Evolutionary conservation across 2,329 filamentous ascomycete species (phyloP).

Genomic region (Botrytis fragariae): DNA sequence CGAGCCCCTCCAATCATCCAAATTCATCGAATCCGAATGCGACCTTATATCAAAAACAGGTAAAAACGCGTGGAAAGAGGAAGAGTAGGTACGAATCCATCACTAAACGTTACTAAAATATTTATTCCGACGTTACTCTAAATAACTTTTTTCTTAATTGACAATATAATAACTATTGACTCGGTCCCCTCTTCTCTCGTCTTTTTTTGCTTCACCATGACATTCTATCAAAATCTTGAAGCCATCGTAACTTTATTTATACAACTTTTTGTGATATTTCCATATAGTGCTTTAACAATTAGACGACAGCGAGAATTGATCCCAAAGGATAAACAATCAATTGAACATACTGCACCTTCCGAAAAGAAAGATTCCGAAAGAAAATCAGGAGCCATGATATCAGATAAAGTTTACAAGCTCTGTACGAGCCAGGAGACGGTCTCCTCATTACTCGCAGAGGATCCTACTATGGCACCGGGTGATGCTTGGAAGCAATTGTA

Average conservation of each 20-base stretch:
- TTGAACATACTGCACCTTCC: background rate
- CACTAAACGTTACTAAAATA: background rate
- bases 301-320: conserved; percentile 28
- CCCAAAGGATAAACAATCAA: background rate
- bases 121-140: background rate
- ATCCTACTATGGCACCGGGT: conserved; percentile 52
- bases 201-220: conserved; percentile 22
- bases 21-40: background rate
- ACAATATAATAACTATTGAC: background rate
- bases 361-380: background rate
- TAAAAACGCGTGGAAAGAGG: background rate
- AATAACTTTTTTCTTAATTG: background rate
- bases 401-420: conserved; percentile 49
- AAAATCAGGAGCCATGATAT: conserved; percentile 39
- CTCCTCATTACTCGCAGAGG: conserved; percentile 53
- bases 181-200: background rate
- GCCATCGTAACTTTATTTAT: conserved; percentile 29
- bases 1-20: background rate
- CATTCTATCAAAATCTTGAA: conserved; percentile 22
- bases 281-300: conserved; percentile 36
- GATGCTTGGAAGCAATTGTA: conserved; percentile 58
- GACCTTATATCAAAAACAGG: background rate
- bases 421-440: conserved; percentile 55
- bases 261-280: conserved; percentile 38
- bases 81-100: background rate